Evolutionary conservation across 345 rosid genomes (phyloP).

Genomic region (Salix viminalis): DNA sequence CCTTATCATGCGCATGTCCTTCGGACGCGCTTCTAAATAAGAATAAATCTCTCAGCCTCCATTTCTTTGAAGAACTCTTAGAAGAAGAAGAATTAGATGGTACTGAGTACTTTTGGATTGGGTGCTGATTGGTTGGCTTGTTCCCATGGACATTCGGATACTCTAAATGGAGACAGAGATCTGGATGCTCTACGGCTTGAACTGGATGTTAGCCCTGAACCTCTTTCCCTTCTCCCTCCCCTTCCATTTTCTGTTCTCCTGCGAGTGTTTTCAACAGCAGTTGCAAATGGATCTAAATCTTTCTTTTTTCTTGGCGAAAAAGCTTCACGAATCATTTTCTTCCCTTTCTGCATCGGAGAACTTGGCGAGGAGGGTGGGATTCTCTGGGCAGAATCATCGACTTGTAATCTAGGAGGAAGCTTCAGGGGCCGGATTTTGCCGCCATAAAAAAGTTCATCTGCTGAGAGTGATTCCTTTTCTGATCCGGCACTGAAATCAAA

Average conservation of each 20-base stretch:
- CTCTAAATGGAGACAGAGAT: conserved; percentile 74
- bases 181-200: conserved; percentile 52
- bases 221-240: conserved; percentile 65
- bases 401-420: conserved; percentile 42
- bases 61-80: conserved; percentile 59
- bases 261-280: not conserved
- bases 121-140: conserved; percentile 33
- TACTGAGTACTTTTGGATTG: not conserved
- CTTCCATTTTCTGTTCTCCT: conserved; percentile 21
- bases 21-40: conserved; percentile 89
- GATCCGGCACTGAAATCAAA: conserved; percentile 24
- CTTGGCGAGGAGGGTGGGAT: conserved; percentile 48
- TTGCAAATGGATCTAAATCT: conserved; percentile 33
- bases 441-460: conserved; percentile 28
- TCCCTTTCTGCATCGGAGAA: conserved; percentile 52
- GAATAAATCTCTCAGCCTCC: conserved; percentile 73
- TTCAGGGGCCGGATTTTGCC: conserved; percentile 20
- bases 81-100: conserved; percentile 9
- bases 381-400: conserved; percentile 19
- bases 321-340: conserved; percentile 42
- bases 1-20: conserved; percentile 63
- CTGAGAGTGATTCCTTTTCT: conserved; percentile 17
- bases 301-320: conserved; percentile 45
- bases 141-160: conserved; percentile 75
- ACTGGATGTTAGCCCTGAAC: conserved; percentile 19